These are phyloP conservation scores for Cunninghamia lanceolata DNA, from an alignment of 75 land plant species.

Conservation along the genomic window DNA sequence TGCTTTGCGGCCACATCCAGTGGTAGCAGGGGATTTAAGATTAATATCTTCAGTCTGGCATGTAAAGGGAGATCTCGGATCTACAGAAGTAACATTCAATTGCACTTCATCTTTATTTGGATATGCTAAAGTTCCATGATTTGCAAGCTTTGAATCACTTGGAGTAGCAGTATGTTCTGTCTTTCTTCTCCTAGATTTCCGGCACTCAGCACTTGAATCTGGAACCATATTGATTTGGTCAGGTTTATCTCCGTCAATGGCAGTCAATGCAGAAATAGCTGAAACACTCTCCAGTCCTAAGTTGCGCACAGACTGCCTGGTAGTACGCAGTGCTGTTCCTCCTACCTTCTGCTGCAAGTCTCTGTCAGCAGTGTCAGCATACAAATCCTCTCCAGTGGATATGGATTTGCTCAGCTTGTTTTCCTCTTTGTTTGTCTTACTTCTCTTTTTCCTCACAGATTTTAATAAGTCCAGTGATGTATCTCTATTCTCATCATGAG, in stretches of 20 bases:
- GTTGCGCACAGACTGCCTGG: constrained; percentile 9
- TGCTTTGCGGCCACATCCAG: neutral
- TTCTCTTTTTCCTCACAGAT: constrained; percentile 6
- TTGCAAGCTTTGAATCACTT: neutral
- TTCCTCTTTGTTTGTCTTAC: neutral
- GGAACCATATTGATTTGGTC: neutral
- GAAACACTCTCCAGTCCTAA: neutral
- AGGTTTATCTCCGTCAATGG: constrained; percentile 2
- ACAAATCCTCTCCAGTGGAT: neutral
- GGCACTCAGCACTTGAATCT: neutral
- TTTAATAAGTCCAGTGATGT: neutral
- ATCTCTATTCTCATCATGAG: neutral
- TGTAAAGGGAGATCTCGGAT: neutral
- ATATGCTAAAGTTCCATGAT: neutral
- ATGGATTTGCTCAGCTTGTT: neutral
- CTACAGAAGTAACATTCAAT: neutral
- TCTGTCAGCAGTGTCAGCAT: neutral
- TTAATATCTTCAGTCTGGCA: neutral
- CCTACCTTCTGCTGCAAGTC: neutral
- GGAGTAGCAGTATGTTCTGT: neutral
- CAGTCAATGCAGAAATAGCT: neutral
- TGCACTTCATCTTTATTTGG: constrained; percentile 3
- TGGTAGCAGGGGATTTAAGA: neutral
- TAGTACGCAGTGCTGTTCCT: neutral
- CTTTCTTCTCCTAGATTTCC: constrained; percentile 2